A percentile compares a stretch with the other conserved stretches of the same genome.
phyloP scores from a whole-genome alignment of 192 early-diverging fungal species.

The Lunasporangiospora selenospora region DNA sequence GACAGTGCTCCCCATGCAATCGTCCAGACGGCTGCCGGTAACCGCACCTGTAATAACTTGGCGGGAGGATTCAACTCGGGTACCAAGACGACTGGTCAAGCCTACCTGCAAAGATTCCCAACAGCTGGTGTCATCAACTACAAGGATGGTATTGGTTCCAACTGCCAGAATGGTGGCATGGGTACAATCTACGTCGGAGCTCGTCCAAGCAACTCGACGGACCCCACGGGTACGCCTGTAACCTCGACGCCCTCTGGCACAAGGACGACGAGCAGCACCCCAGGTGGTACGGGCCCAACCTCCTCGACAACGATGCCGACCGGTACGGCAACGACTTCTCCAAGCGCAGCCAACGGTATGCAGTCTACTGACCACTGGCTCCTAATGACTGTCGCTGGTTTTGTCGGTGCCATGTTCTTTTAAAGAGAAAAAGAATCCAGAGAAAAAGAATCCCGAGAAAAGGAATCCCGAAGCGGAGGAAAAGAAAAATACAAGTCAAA shows the following conservation, averaged over 20 bases:
- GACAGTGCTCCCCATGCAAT: constrained; percentile 31
- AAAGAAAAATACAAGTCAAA: background rate
- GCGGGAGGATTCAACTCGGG: constrained; percentile 43
- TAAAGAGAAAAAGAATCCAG: constrained; percentile 2
- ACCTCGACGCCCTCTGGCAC: no score
- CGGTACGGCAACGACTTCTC: background rate
- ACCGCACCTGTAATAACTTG: constrained; percentile 13
- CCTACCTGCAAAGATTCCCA: constrained; percentile 18
- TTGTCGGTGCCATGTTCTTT: constrained; percentile 14
- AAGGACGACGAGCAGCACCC: no score
- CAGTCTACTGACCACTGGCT: constrained; percentile 7
- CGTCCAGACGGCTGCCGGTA: constrained; percentile 25
- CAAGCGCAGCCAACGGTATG: constrained; percentile 3
- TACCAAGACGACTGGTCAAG: constrained; percentile 13
- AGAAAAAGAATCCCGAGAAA: background rate
- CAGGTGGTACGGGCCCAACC: background rate
- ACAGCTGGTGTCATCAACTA: constrained; percentile 11
- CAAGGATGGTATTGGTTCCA: constrained; percentile 40
- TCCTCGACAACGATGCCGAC: background rate
- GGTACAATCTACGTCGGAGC: constrained; percentile 33
- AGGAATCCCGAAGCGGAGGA: background rate
- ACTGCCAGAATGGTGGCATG: constrained; percentile 18
- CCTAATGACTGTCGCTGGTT: constrained; percentile 6
- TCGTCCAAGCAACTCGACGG: background rate
- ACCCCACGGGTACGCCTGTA: background rate